A percentile compares a stretch with the other conserved stretches of the same genome.
Conservation (phyloP, 2,329 filamentous ascomycete species). For the Aotearoamyces nothofagi region DNA sequence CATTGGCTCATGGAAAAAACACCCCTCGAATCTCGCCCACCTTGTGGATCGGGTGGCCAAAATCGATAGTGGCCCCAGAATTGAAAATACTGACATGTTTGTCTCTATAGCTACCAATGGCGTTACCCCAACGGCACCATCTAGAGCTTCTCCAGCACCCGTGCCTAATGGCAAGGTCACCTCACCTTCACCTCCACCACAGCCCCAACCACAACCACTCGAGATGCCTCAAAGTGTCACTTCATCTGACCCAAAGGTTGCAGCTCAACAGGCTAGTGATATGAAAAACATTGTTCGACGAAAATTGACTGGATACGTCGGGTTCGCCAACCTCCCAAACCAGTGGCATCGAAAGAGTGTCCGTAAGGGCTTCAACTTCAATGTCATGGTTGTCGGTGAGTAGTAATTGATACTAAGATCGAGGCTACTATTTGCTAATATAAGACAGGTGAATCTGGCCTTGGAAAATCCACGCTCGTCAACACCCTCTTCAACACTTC, state of each 20-base stretch:
- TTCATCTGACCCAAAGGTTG: constrained; percentile 20
- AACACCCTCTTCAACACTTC: constrained; percentile 99
- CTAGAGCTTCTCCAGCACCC: constrained; percentile 15
- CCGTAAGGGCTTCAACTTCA: constrained; percentile 99
- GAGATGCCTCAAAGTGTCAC: constrained; percentile 20
- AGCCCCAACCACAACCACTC: constrained; percentile 9
- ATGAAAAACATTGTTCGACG: constrained; percentile 80
- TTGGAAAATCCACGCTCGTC: constrained; percentile 97
- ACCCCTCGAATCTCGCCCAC: constrained; percentile 7
- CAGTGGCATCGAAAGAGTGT: constrained; percentile 99
- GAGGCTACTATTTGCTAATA: constrained; percentile 6
- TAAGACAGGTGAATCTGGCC: constrained; percentile 78
- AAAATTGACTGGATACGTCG: constrained; percentile 96
- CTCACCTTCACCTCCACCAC: too few relatives aligned
- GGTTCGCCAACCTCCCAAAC: constrained; percentile 96
- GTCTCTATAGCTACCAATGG: constrained; percentile 19
- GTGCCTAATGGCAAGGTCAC: constrained; percentile 16
- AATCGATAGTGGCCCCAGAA: constrained; percentile 8
- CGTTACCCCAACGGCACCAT: constrained; percentile 14
- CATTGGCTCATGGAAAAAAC: constrained; percentile 7
- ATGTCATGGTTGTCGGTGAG: constrained; percentile 99
- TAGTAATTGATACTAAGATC: constrained; percentile 16
- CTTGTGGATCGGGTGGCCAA: not conserved
- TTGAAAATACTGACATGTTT: constrained; percentile 10
- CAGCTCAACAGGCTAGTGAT: constrained; percentile 21